Evolutionary conservation across 129 eudicot species (phyloP).

Genomic region (Centrapalus pauciflorus): DNA sequence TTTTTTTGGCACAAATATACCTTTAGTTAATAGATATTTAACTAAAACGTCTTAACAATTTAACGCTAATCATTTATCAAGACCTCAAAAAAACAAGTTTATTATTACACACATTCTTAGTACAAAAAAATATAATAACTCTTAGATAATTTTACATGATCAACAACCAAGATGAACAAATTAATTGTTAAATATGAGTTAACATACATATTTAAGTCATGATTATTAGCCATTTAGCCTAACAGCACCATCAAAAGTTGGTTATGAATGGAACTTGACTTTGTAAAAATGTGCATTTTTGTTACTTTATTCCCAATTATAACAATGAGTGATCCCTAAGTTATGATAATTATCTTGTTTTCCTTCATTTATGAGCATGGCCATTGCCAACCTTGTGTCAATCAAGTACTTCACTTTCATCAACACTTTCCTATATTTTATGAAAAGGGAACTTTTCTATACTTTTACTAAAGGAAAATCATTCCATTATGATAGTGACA

Average conservation of each 20-base stretch:
- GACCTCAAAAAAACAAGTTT: too few species aligned
- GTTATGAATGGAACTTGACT: slow-evolving; percentile 27
- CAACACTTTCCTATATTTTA: slow-evolving; percentile 18
- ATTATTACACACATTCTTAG: too few species aligned
- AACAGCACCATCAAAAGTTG: slow-evolving; percentile 35
- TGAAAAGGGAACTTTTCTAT: slow-evolving; percentile 12
- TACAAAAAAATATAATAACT: too few species aligned
- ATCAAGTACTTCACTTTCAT: slow-evolving; percentile 26
- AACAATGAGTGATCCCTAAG: slow-evolving; percentile 32
- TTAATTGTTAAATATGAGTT: too few species aligned
- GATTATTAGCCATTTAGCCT: slow-evolving; percentile 17
- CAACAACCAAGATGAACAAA: too few species aligned
- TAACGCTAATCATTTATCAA: too few species aligned
- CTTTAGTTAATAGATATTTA: too few species aligned
- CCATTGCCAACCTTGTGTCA: slow-evolving; percentile 23
- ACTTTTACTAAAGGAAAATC: slow-evolving; percentile 4
- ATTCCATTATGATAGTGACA: too few species aligned
- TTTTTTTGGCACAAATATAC: too few species aligned
- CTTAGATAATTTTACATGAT: too few species aligned
- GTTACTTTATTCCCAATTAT: slow-evolving; percentile 30
- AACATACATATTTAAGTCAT: not conserved
- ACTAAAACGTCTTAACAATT: too few species aligned
- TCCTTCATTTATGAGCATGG: slow-evolving; percentile 31
- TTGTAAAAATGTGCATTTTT: slow-evolving; percentile 13
- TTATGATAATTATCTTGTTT: slow-evolving; percentile 18